Percentiles rank a stretch among this genome's conserved stretches.
phyloP scores from a whole-genome alignment of 495 filamentous ascomycete species.

The Xylaria palmicola region DNA sequence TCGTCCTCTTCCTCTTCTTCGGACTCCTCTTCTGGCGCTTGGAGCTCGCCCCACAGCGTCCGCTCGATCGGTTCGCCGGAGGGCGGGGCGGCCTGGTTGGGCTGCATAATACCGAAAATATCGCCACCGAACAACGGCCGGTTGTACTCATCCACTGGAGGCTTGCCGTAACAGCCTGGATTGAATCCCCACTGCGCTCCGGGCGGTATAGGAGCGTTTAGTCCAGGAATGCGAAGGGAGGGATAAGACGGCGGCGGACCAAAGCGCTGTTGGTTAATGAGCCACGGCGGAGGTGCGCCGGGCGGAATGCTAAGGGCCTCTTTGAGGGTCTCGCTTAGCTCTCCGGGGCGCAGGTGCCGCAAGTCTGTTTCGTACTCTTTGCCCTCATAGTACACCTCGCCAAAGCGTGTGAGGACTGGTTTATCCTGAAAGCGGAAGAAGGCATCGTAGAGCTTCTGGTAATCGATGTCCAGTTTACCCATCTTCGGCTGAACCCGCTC shows the following conservation, averaged over 20 bases:
- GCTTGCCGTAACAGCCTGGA: slow-evolving; percentile 93
- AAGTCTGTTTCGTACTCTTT: slow-evolving; percentile 98
- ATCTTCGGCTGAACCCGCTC: slow-evolving; percentile 95
- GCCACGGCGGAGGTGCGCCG: slow-evolving; percentile 92
- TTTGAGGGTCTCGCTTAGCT: slow-evolving; percentile 84
- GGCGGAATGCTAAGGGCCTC: slow-evolving; percentile 94
- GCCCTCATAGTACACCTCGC: slow-evolving; percentile 97
- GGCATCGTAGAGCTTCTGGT: slow-evolving; percentile 94
- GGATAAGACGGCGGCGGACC: slow-evolving; percentile 94
- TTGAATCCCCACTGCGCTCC: slow-evolving; percentile 95
- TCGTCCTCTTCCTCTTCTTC: slow-evolving; percentile 68
- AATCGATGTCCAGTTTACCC: slow-evolving; percentile 97
- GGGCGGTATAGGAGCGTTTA: slow-evolving; percentile 93
- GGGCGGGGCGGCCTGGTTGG: slow-evolving; percentile 52
- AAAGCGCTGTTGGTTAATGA: slow-evolving; percentile 92
- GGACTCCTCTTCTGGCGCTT: slow-evolving; percentile 80
- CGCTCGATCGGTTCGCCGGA: slow-evolving; percentile 82
- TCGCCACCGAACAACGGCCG: slow-evolving; percentile 89
- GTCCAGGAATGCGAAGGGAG: slow-evolving; percentile 84
- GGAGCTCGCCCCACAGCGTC: slow-evolving; percentile 91
- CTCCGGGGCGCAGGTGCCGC: slow-evolving; percentile 82
- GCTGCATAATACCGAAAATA: slow-evolving; percentile 81
- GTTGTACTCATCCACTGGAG: slow-evolving; percentile 89
- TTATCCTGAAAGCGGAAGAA: slow-evolving; percentile 98
- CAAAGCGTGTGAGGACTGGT: slow-evolving; percentile 87